Evolutionary conservation across 2,329 filamentous ascomycete genomes (phyloP).

Genomic region (Aphanoascus verrucosus): DNA sequence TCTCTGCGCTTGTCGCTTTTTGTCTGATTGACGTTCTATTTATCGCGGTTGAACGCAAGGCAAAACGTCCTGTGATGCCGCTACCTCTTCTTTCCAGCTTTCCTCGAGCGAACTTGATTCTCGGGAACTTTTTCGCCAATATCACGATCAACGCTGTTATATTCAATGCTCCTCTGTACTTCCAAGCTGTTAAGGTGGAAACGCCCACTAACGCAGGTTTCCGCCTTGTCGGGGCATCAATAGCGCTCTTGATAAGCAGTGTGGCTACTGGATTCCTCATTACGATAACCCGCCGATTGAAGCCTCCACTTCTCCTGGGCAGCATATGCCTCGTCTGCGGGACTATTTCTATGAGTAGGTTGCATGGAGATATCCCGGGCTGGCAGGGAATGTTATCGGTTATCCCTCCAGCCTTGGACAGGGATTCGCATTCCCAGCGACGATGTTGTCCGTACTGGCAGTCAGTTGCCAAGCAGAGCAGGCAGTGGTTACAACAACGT

Average conservation of each 20-base stretch:
- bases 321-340: slow-evolving; percentile 42
- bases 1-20: slow-evolving; percentile 37
- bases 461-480: slow-evolving; percentile 51
- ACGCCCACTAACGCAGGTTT: slow-evolving; percentile 62
- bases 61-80: slow-evolving; percentile 42
- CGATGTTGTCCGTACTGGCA: slow-evolving; percentile 54
- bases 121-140: slow-evolving; percentile 43
- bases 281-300: slow-evolving; percentile 48
- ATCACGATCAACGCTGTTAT: slow-evolving; percentile 47
- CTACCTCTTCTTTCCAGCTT: slow-evolving; percentile 37
- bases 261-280: slow-evolving; percentile 53
- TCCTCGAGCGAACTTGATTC: slow-evolving; percentile 41
- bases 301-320: slow-evolving; percentile 49
- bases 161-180: slow-evolving; percentile 64
- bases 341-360: slow-evolving; percentile 39
- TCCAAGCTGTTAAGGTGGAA: slow-evolving; percentile 62
- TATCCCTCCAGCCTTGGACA: slow-evolving; percentile 46
- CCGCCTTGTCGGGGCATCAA: slow-evolving; percentile 54
- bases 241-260: slow-evolving; percentile 46
- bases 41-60: slow-evolving; percentile 33
- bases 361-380: slow-evolving; percentile 44
- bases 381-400: slow-evolving; percentile 47
- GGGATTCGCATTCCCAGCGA: slow-evolving; percentile 55
- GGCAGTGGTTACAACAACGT: slow-evolving; percentile 58
- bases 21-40: slow-evolving; percentile 31